Base-by-base conservation (phyloP, 2,329 filamentous ascomycete species). In the Beauveria varroae region DNA sequence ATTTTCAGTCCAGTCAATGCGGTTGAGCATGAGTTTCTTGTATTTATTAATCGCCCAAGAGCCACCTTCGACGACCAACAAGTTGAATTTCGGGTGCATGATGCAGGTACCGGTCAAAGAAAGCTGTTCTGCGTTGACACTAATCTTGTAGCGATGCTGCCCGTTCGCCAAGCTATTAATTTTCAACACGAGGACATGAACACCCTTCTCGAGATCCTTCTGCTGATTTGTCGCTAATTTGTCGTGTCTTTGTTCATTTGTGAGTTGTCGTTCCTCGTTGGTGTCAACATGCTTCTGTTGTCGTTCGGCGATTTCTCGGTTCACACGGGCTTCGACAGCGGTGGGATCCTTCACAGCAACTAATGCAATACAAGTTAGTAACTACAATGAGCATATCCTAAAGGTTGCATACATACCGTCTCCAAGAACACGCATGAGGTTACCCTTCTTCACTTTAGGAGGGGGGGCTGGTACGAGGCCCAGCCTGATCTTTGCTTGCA, bases 381-480 rank as follows among this genome's bases (percentile, higher is more conserved):
- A 24, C 20, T 34, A 6, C 16, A 22, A 16, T 37, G 5, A 26
- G 49, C 37, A 37, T 24, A 8, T 24, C 14, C 10, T 26, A 63
- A 44, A 18, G 61, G 41, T 37, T 8, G 34, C 9, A 37, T 12
- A 91, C 88, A 71, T 71, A 74, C 74, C 74, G 66, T 97, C 91
- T 64, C 95, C 95, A 61, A 97, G 81, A 34, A 99, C 95, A 62
- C 93, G 88, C 95, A 99, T 99, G 71, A 99, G 84, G 73, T 99
- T 99, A 62, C 89, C 90, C 75, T 96, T 96, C 77, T 97, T 98
- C 67, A 99, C 91, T 75, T 98, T 99, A 12, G 95, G 93, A 28
- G 93, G 89, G 30, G 93, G 92, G 22, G 93, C 91, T 3, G 93
- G 91, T 63, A 93, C 88, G 16, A 99, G 81, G 22, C 95, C 95